Base-by-base conservation (phyloP, 805 yeast species). In the Kazachstania viticola region DNA sequence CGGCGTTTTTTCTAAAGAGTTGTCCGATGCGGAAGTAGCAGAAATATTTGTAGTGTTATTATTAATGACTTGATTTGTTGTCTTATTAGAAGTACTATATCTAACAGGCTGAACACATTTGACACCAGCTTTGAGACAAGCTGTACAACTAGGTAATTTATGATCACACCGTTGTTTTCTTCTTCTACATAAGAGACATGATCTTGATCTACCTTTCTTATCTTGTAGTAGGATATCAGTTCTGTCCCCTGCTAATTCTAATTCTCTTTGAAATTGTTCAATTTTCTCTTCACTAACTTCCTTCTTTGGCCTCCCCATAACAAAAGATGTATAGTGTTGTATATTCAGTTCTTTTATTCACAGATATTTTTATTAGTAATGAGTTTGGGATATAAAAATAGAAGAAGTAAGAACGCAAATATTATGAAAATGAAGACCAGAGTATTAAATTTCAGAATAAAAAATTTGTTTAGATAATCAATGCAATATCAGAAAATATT, bases 141-240 rank as follows among this genome's bases (percentile, higher is more conserved):
- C 73, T 4, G 80, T 71, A 44, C 83, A 75, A 30, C 72, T 62
- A 5, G 82, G 82, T 9, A 67, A 51, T 29, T 76, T 60, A 34
- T 74, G 80, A 42, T 76, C 81, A 55, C 83, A 75, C 45, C 71
- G 70, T 44, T 73, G 77, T 43, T 72, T 72, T 30, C 77, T 52
- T 48, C 68, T 67, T 41, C 72, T 74, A 36, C 79, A 73, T 15
- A 72, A 45, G 25, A 64, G 51, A 43, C 79, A 73, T 3, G 76
- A 67, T 5, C 75, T 66, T 9, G 75, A 70, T 32, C 78, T 61
- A 5, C 74, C 72, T 39, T 65, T 70, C 45, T 69, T 71, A 37
- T 69, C 73, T 14, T 42, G 42, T 23, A 56, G 35, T 24, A 56
- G 30, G 14, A 40, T 33, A 16, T 46, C 53, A 5, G 52, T 42